Evolutionary conservation across 2,329 filamentous ascomycete species (phyloP).

Genomic region (Fusarium metavorans): DNA sequence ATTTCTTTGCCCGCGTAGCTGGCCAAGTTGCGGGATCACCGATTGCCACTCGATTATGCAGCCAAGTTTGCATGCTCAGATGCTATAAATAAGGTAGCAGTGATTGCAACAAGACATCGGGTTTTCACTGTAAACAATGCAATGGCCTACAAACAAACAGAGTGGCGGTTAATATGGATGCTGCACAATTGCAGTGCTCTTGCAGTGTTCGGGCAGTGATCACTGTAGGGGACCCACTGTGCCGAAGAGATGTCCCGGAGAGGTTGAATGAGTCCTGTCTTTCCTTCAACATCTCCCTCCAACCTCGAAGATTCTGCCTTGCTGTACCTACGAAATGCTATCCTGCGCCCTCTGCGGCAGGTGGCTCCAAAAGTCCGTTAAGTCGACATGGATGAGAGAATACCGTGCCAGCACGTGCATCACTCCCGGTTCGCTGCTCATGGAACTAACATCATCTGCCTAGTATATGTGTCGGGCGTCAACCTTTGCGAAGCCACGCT

Average conservation of each 20-base stretch:
- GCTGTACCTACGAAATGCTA: neutral
- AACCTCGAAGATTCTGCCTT: neutral
- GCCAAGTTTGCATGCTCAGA: neutral
- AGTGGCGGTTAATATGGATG: neutral
- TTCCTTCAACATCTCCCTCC: neutral
- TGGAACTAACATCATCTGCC: neutral
- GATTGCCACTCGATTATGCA: neutral
- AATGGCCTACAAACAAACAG: neutral
- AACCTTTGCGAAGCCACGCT: neutral
- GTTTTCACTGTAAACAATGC: neutral
- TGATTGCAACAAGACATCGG: neutral
- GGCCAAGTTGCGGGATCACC: neutral
- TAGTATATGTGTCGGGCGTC: neutral
- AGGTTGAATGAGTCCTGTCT: neutral
- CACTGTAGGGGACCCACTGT: neutral
- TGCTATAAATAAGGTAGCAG: neutral
- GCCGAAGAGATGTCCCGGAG: neutral
- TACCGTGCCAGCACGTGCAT: neutral
- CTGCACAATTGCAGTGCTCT: neutral
- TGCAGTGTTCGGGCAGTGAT: neutral
- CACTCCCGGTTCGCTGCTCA: neutral
- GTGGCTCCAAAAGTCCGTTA: neutral
- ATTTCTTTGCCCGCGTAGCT: too few relatives aligned
- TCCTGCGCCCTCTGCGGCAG: neutral
- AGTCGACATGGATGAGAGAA: neutral